Evolutionary conservation across 805 yeast genomes (phyloP).

Genomic region (Lipomyces japonicus): DNA sequence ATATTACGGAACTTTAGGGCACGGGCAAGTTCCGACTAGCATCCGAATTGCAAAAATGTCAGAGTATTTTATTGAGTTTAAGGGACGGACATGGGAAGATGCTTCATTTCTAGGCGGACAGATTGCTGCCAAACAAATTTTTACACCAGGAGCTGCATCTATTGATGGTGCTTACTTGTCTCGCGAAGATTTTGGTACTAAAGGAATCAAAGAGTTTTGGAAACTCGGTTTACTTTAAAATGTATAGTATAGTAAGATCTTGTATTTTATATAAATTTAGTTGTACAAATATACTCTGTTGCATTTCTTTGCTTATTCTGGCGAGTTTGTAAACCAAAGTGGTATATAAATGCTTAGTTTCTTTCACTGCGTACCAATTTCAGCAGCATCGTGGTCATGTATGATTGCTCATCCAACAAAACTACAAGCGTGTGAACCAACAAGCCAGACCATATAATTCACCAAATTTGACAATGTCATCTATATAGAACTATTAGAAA

Average conservation of each 20-base stretch:
- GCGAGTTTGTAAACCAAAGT: too few relatives aligned
- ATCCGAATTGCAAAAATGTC: slow-evolving; percentile 69
- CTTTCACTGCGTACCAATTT: too few relatives aligned
- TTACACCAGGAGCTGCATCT: slow-evolving; percentile 52
- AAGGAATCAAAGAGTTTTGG: slow-evolving; percentile 84
- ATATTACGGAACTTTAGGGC: slow-evolving; percentile 29
- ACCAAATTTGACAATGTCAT: too few relatives aligned
- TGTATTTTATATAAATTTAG: slow-evolving; percentile 1
- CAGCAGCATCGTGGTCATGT: too few relatives aligned
- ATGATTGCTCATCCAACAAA: too few relatives aligned
- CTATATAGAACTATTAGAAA: too few relatives aligned
- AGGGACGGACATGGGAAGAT: slow-evolving; percentile 70
- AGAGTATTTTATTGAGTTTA: slow-evolving; percentile 95
- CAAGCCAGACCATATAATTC: too few relatives aligned
- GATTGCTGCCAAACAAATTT: slow-evolving; percentile 81
- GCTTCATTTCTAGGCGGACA: slow-evolving; percentile 81
- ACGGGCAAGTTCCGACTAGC: slow-evolving; percentile 74
- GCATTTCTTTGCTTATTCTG: too few relatives aligned
- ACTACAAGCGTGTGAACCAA: too few relatives aligned
- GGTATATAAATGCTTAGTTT: too few relatives aligned
- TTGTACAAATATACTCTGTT: neutral
- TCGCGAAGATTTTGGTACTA: slow-evolving; percentile 65
- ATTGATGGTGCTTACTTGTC: slow-evolving; percentile 62
- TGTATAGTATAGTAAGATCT: slow-evolving; percentile 4
- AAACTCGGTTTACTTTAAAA: slow-evolving; percentile 39